phyloP scores from a whole-genome alignment of 129 eudicot genomes.

The Helianthus tuberosus region DNA sequence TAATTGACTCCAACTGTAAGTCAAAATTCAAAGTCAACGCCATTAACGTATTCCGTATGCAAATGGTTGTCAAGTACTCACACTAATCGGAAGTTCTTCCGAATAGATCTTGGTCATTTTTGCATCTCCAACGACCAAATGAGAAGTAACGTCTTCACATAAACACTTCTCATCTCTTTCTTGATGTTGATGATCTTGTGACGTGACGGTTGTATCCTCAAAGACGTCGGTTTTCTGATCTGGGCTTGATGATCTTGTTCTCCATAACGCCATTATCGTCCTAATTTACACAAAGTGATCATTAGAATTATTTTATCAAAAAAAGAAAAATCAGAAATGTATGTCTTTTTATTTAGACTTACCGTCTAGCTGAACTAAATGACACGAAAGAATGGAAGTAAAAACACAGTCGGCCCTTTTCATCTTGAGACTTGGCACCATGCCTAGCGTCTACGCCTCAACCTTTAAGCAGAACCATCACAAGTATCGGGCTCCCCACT shows the following conservation, averaged over 20 bases:
- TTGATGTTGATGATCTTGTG: conserved; percentile 43
- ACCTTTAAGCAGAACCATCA: conserved; percentile 69
- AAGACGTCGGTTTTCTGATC: conserved; percentile 50
- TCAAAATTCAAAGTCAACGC: not conserved
- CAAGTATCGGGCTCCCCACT: conserved; percentile 83
- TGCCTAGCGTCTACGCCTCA: conserved; percentile 81
- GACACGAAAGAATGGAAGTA: conserved; percentile 84
- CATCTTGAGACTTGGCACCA: conserved; percentile 87
- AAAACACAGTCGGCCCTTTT: conserved; percentile 77
- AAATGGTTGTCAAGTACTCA: conserved; percentile 42
- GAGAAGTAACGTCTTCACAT: conserved; percentile 45
- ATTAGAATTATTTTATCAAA: not conserved
- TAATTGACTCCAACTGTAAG: conserved; percentile 56
- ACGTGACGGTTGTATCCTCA: conserved; percentile 50
- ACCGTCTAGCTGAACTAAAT: conserved; percentile 85
- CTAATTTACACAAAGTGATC: conserved; percentile 31
- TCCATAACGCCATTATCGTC: conserved; percentile 91
- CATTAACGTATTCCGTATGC: not conserved
- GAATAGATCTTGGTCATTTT: conserved; percentile 65
- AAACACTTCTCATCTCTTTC: conserved; percentile 47
- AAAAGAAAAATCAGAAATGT: not conserved
- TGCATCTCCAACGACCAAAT: conserved; percentile 52
- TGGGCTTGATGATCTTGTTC: conserved; percentile 55
- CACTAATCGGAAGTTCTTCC: conserved; percentile 63
- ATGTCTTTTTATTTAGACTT: not conserved